Evolutionary conservation across 2,329 filamentous ascomycete genomes (phyloP), one percentile per base, ranked within the genome.

Genomic region (Pseudocercospora fijiensis): DNA sequence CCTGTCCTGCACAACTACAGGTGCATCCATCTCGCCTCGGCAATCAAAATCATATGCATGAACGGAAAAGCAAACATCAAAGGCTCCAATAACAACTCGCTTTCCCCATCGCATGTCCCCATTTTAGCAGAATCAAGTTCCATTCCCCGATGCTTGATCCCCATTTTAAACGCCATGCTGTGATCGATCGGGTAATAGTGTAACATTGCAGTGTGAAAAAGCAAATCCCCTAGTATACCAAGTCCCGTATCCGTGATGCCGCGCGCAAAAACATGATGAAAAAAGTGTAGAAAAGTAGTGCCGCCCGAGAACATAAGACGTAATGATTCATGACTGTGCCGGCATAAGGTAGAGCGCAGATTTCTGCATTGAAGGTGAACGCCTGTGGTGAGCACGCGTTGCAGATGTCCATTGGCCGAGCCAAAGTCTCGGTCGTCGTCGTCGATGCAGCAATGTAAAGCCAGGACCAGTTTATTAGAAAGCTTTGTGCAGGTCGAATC

Each of bases 81-180:
- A 27, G n/a, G 33, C 33, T 27, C 28, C 28, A 41, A 57, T 41
- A n/a, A 27, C 33, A 45, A 27, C 18, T 47, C 33, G 56, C 56
- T 45, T 45, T 58, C 56, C 57, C 33, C 57, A 6, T 9, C 26
- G 37, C 18, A 47, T 37, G 33, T 58, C 27, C 33, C 57, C 57
- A 49, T 45, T 58, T 58, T 58, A 58, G 57, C 57, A 47, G 43
- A 43, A 47, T 47, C 33, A 56, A 58, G 22, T 49, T 18, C 55
- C n/a, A 27, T 43, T 37, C 28, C 30, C 55, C 57, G 27, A 18
- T 30, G 20, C 57, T n/a, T 28, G 24, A 30, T 27, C 41, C 41
- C 57, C 57, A 28, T 58, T 58, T 58, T 58, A 16, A 58, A 58
- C 57, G 57, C 57, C 57, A 22, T 58, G 57, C 57, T 58, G 57